phyloP scores from a whole-genome alignment of 768 basidiomycete species.

The Tremella mesenterica region DNA sequence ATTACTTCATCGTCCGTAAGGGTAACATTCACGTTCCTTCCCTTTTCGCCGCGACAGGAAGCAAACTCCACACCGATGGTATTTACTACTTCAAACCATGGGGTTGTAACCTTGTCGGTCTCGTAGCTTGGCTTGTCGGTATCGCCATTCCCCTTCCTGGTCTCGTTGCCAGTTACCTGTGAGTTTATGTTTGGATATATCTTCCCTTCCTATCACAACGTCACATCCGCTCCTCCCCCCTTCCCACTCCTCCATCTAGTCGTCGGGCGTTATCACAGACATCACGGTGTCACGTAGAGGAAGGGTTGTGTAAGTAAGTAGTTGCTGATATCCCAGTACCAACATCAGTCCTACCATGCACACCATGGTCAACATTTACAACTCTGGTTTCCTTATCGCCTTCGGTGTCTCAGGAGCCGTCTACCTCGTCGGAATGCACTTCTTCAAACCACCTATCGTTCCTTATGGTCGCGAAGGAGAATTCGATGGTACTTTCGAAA shows the following conservation, averaged over 20 bases:
- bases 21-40: conserved; percentile 6
- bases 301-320: no score
- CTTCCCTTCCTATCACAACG: no score
- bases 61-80: conserved; percentile 1
- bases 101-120: conserved; percentile 5
- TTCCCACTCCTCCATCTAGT: no score
- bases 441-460: neutral
- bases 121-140: conserved; percentile 8
- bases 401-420: neutral
- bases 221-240: no score
- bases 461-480: conserved; percentile 1
- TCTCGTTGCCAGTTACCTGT: conserved; percentile 44
- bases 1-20: conserved; percentile 6
- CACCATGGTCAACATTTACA: conserved; percentile 1
- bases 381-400: conserved; percentile 2
- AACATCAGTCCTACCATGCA: no score
- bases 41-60: neutral
- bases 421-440: neutral
- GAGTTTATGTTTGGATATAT: neutral
- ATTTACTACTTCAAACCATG: conserved; percentile 5
- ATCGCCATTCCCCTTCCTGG: conserved; percentile 55
- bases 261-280: no score
- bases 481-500: neutral
- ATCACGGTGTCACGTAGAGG: no score
- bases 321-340: no score